Conservation (phyloP, 441 rosid genomes). For the Adansonia madagascariensis region DNA sequence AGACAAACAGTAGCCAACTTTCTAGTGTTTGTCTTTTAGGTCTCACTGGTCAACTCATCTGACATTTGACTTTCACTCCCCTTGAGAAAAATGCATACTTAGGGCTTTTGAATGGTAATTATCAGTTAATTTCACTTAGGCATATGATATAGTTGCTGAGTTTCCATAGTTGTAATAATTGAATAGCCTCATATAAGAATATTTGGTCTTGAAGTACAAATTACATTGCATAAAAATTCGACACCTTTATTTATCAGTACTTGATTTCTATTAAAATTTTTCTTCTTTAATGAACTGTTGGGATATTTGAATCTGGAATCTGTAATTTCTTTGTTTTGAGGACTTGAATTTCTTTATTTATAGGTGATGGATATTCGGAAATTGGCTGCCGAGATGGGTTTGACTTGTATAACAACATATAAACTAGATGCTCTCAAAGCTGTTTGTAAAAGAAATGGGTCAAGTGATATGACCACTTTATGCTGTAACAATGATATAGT, state of each 20-base stretch:
- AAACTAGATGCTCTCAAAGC: conserved; percentile 91
- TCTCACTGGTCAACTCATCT: not conserved
- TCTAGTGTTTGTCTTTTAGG: not conserved
- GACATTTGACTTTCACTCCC: conserved; percentile 5
- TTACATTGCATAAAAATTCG: not conserved
- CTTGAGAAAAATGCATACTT: not conserved
- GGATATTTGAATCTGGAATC: not conserved
- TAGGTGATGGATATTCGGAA: conserved; percentile 68
- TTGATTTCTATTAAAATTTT: not conserved
- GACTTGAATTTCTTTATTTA: conserved; percentile 26
- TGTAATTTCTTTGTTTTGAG: not conserved
- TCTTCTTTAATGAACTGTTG: not conserved
- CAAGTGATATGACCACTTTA: conserved; percentile 32
- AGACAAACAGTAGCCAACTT: not conserved
- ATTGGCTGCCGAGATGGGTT: conserved; percentile 82
- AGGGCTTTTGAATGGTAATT: not conserved
- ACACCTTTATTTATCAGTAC: not conserved
- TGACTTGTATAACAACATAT: conserved; percentile 78
- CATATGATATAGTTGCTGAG: not conserved
- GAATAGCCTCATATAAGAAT: not conserved
- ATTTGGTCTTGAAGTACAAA: not conserved
- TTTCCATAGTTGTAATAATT: not conserved
- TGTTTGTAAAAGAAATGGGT: conserved; percentile 54
- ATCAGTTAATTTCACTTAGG: not conserved
- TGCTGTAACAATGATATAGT: conserved; percentile 31